phyloP scores from a whole-genome alignment of 805 yeast species.

The Metschnikowia arizonensis region DNA sequence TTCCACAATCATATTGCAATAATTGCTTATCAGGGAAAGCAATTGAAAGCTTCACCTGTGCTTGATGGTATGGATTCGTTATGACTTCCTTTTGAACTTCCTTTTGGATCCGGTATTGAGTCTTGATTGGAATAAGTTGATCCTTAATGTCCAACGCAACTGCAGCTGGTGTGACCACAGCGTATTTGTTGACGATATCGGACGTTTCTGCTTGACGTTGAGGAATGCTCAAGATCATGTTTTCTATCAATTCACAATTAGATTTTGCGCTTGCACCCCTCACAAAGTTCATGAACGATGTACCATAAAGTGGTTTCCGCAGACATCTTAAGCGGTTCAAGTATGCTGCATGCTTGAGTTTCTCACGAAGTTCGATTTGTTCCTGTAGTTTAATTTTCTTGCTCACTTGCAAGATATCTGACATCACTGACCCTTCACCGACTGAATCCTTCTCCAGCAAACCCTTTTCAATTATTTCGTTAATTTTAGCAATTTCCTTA shows the following conservation, averaged over 20 bases:
- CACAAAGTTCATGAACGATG: slow-evolving; percentile 42
- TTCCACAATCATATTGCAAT: slow-evolving; percentile 94
- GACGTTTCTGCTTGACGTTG: slow-evolving; percentile 34
- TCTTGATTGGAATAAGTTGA: slow-evolving; percentile 39
- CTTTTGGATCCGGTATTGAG: slow-evolving; percentile 29
- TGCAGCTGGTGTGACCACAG: slow-evolving; percentile 84
- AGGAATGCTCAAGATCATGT: slow-evolving; percentile 24
- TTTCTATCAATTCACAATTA: neutral
- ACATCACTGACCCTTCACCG: slow-evolving; percentile 15
- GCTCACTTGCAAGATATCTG: slow-evolving; percentile 54
- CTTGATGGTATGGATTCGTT: slow-evolving; percentile 61
- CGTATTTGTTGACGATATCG: slow-evolving; percentile 64
- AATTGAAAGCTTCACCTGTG: slow-evolving; percentile 82
- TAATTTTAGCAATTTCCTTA: slow-evolving; percentile 42
- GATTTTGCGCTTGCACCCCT: neutral
- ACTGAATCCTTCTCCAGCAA: neutral
- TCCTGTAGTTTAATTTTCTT: slow-evolving; percentile 50
- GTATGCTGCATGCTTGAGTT: slow-evolving; percentile 53
- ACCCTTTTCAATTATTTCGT: slow-evolving; percentile 31
- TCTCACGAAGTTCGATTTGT: slow-evolving; percentile 49
- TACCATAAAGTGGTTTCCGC: slow-evolving; percentile 65
- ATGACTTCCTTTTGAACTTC: slow-evolving; percentile 38
- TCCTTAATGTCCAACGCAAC: slow-evolving; percentile 71
- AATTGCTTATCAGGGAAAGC: slow-evolving; percentile 95
- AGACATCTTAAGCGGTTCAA: slow-evolving; percentile 64